Evolutionary conservation across 208 protist species (phyloP).

Genomic region (Leishmania major): DNA sequence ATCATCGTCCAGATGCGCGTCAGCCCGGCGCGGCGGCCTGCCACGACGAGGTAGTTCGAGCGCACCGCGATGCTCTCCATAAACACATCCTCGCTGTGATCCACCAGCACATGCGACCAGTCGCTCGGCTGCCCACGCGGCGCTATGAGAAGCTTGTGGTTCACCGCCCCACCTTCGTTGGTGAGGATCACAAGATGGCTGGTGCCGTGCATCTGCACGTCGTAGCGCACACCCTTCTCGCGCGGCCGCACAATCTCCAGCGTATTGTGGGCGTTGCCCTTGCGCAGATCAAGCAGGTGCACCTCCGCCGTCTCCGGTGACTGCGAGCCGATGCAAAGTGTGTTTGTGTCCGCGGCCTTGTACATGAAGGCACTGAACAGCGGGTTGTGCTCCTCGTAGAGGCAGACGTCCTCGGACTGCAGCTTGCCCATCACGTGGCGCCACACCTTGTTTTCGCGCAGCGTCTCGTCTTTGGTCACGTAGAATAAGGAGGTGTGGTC

Average conservation of each 20-base stretch:
- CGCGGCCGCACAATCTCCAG: constrained; percentile 74
- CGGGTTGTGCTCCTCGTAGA: constrained; percentile 80
- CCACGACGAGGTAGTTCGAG: constrained; percentile 63
- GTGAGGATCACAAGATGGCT: constrained; percentile 75
- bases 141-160: constrained; percentile 76
- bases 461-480: constrained; percentile 74
- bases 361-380: constrained; percentile 64
- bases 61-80: constrained; percentile 59
- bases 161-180: constrained; percentile 78
- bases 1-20: constrained; percentile 83
- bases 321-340: constrained; percentile 56
- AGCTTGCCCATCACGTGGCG: constrained; percentile 77
- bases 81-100: constrained; percentile 52
- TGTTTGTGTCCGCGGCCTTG: constrained; percentile 72
- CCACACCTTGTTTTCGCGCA: constrained; percentile 88
- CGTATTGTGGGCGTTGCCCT: constrained; percentile 49
- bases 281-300: constrained; percentile 76
- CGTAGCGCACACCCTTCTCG: constrained; percentile 83
- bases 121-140: constrained; percentile 43
- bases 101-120: constrained; percentile 58
- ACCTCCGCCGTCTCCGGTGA: constrained; percentile 84
- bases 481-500: constrained; percentile 83
- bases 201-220: constrained; percentile 75
- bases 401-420: constrained; percentile 73
- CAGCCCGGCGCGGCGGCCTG: constrained; percentile 69